Percentiles rank a stretch among this genome's conserved stretches.
Conservation (phyloP, 495 filamentous ascomycete species). For the Staphylotrichum tortipilum region DNA sequence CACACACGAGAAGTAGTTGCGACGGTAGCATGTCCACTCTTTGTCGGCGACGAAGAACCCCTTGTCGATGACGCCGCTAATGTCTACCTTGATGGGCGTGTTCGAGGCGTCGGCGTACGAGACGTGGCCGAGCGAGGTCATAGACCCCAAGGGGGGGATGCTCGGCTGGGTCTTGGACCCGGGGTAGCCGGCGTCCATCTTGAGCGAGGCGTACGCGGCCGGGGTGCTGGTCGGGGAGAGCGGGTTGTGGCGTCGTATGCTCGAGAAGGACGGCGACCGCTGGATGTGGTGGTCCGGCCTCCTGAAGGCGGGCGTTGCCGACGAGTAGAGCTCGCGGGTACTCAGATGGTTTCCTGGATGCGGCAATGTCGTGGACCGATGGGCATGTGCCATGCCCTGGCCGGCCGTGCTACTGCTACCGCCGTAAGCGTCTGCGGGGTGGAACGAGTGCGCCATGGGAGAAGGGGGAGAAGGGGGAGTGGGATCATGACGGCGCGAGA, state of each 20-base stretch:
- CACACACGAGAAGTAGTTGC: constrained; percentile 88
- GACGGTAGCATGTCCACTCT: constrained; percentile 92
- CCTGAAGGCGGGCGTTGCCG: constrained; percentile 39
- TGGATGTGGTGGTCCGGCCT: constrained; percentile 41
- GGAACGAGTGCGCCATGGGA: constrained; percentile 22
- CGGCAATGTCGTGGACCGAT: constrained; percentile 42
- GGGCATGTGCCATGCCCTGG: constrained; percentile 48
- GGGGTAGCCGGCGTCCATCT: constrained; percentile 37
- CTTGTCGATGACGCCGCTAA: constrained; percentile 82
- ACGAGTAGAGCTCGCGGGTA: constrained; percentile 42
- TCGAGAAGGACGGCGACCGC: constrained; percentile 40
- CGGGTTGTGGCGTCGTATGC: constrained; percentile 40
- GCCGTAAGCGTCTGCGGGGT: constrained; percentile 33
- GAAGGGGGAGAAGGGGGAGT: too few relatives aligned
- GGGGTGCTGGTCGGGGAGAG: constrained; percentile 44
- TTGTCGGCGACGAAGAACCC: constrained; percentile 80
- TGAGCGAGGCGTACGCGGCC: constrained; percentile 33
- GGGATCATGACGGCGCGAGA: constrained; percentile 6
- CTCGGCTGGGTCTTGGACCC: constrained; percentile 33
- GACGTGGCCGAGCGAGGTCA: constrained; percentile 50
- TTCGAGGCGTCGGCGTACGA: constrained; percentile 47
- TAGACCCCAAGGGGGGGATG: constrained; percentile 53
- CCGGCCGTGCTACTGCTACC: constrained; percentile 38
- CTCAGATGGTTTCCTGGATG: constrained; percentile 38
- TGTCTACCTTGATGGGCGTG: constrained; percentile 57